phyloP scores from a whole-genome alignment of 176 grass and related monocot species.

The Musa beccarii region DNA sequence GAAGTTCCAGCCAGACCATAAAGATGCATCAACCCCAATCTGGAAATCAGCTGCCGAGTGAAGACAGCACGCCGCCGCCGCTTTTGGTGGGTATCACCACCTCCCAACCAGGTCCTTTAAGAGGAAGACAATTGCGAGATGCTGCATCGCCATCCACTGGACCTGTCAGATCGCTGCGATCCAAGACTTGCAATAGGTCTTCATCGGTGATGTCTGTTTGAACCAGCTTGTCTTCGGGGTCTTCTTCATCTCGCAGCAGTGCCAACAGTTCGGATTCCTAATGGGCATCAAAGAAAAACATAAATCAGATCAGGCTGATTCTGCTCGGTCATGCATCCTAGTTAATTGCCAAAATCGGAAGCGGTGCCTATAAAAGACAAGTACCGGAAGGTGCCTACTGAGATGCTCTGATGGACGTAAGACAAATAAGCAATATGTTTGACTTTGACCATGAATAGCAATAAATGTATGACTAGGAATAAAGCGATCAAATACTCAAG shows the following conservation, averaged over 20 bases:
- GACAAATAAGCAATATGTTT: too few relatives aligned
- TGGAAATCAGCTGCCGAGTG: conserved; percentile 51
- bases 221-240: conserved; percentile 63
- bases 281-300: neutral
- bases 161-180: conserved; percentile 50
- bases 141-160: conserved; percentile 8
- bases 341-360: too few relatives aligned
- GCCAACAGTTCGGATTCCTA: conserved; percentile 68
- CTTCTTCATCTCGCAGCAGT: conserved; percentile 62
- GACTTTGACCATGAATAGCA: too few relatives aligned
- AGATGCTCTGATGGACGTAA: too few relatives aligned
- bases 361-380: too few relatives aligned
- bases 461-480: too few relatives aligned
- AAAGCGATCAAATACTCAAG: too few relatives aligned
- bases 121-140: conserved; percentile 15
- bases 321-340: too few relatives aligned
- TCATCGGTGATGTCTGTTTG: conserved; percentile 66
- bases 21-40: neutral
- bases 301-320: too few relatives aligned
- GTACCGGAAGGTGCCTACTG: too few relatives aligned
- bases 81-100: conserved; percentile 71
- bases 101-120: conserved; percentile 92
- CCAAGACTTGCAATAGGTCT: conserved; percentile 55
- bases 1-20: neutral
- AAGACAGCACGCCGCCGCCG: conserved; percentile 50